Evolutionary conservation across 495 filamentous ascomycete species (phyloP), one percentile per base, ranked within the genome.

Genomic region (Gamarada debralockiae): DNA sequence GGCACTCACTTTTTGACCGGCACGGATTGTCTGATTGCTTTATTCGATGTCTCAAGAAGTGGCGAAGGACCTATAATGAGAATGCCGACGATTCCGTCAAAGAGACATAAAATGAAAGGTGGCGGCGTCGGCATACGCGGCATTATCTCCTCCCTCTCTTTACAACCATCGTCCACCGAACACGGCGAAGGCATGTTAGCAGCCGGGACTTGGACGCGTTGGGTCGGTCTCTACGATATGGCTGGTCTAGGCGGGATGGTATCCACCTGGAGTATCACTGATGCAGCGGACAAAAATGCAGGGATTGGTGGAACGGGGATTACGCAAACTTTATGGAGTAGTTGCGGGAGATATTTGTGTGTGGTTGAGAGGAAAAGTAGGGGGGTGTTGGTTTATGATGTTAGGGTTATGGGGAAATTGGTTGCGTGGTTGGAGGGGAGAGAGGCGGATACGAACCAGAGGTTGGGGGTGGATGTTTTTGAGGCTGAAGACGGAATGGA

Each of bases 341-440:
- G 82, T 0, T 92, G 90, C 70, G 92, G 89, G n/a, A 73, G 81
- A 53, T 97, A 96, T 68, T 68, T 98, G 27, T 84, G 89, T 60
- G 80, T 95, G 14, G 86, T 83, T n/a, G 95, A 97, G 73, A 78
- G 95, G 29, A 81, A 80, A 59, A 85, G 89, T 45, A 74, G 79
- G 34, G 85, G 83, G 5, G 64, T 96, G 9, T 64, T 88, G 45
- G 76, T 96, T 2, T 97, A 91, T 70, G 93, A 98, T 70, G 73
- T 97, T 23, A 77, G 95, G 13, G 85, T 85, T 4, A 79, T 81
- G 7, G 79, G 85, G 0, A 75, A 80, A 58, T 66, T 85, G 59
- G 70, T 98, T 6, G 84, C 81, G 14, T 83, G 78, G 69, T 70
- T 97, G 46, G 71, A 69, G 13, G 90, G 92, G 0, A 78, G 93